phyloP scores from a whole-genome alignment of 2,329 filamentous ascomycete genomes.

The Aspergillus eucalypticola region DNA sequence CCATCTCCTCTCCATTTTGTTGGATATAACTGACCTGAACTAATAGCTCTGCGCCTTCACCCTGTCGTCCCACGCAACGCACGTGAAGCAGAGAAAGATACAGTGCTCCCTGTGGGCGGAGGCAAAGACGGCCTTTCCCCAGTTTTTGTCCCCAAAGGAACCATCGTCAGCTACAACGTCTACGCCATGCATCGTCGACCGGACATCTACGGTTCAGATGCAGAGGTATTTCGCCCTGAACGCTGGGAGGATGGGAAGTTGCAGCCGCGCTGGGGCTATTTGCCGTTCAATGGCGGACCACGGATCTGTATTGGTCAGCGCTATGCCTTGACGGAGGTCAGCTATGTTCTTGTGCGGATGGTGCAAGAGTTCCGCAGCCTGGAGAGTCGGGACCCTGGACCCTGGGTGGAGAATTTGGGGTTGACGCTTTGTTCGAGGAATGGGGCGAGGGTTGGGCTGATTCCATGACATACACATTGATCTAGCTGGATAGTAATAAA shows the following conservation, averaged over 20 bases:
- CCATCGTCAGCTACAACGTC: constrained; percentile 47
- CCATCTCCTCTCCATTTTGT: background rate
- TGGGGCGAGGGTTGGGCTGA: background rate
- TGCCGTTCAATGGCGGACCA: constrained; percentile 52
- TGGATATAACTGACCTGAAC: background rate
- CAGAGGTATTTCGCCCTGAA: constrained; percentile 49
- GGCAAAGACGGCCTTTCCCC: constrained; percentile 43
- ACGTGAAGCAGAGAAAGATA: constrained; percentile 66
- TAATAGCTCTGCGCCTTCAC: constrained; percentile 63
- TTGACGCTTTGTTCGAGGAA: background rate
- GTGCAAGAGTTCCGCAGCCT: constrained; percentile 36
- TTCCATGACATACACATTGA: background rate
- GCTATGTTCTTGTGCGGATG: constrained; percentile 42
- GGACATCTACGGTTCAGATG: constrained; percentile 31
- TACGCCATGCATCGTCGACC: constrained; percentile 47
- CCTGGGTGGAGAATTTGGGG: background rate
- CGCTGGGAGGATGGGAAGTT: constrained; percentile 43
- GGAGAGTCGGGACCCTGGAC: constrained; percentile 1
- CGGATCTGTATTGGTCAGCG: constrained; percentile 58
- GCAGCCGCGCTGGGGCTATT: constrained; percentile 50
- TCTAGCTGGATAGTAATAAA: no score
- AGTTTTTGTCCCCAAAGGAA: constrained; percentile 48
- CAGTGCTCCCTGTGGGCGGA: constrained; percentile 66
- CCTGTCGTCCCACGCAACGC: constrained; percentile 76
- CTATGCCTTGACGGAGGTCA: constrained; percentile 58